These are phyloP conservation scores for Lactifluus subvellereus DNA, from an alignment of 768 basidiomycete genomes.

Conservation along the genomic window DNA sequence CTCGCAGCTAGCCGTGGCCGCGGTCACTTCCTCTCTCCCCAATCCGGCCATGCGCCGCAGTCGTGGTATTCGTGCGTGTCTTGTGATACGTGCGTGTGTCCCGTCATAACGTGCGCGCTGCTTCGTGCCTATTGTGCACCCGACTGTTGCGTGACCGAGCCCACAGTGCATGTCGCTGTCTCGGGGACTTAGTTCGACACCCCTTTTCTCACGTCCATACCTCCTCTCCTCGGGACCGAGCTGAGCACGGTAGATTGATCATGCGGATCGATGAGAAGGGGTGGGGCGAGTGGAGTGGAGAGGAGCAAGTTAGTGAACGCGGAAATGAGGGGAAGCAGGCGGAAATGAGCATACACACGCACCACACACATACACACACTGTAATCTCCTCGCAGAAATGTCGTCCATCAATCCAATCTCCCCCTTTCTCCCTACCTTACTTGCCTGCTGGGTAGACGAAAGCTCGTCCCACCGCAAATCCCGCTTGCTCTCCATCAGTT, in stretches of 20 bases:
- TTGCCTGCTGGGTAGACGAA: not conserved
- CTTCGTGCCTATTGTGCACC: not conserved
- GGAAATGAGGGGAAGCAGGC: slow-evolving; percentile 11
- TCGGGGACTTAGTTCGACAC: not conserved
- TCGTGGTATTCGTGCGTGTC: not conserved
- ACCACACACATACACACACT: slow-evolving; percentile 6
- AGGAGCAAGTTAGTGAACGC: not conserved
- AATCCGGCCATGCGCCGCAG: slow-evolving; percentile 4
- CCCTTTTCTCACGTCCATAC: not conserved
- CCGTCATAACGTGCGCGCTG: not conserved
- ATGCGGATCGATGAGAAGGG: not conserved
- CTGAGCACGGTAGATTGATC: not conserved
- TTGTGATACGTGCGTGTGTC: not conserved
- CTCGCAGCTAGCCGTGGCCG: not conserved
- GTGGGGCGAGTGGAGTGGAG: not conserved
- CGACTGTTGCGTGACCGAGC: not conserved
- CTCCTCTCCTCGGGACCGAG: not conserved
- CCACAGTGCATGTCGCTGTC: not conserved
- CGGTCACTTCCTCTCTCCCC: not conserved
- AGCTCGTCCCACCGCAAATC: not conserved
- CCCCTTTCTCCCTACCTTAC: slow-evolving; percentile 2
- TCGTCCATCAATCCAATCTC: not conserved
- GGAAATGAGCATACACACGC: slow-evolving; percentile 16
- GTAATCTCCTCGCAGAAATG: not conserved
- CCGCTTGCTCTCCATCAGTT: not conserved